These are phyloP conservation scores for Collybiopsis luxurians DNA, from an alignment of 768 basidiomycete genomes.

Conservation along the genomic window DNA sequence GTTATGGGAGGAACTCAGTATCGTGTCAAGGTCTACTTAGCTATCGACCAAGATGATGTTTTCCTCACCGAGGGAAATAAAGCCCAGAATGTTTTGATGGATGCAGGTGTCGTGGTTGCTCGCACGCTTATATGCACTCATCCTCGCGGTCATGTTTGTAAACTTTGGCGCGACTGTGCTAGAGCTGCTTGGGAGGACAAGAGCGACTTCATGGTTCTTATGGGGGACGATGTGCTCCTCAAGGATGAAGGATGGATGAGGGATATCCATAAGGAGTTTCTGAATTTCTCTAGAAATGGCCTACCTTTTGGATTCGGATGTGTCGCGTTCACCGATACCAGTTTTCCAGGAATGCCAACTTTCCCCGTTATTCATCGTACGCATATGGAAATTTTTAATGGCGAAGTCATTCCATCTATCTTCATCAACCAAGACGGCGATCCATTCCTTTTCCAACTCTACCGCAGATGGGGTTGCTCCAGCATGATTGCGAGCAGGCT, in stretches of 20 bases:
- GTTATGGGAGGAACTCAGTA: constrained; percentile 28
- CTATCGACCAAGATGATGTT: constrained; percentile 48
- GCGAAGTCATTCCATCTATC: constrained; percentile 44
- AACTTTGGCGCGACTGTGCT: constrained; percentile 53
- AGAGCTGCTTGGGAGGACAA: constrained; percentile 42
- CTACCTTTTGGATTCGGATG: constrained; percentile 51
- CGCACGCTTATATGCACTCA: constrained; percentile 32
- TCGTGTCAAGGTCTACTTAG: constrained; percentile 45
- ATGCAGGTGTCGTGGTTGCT: constrained; percentile 35
- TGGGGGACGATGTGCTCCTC: constrained; percentile 56
- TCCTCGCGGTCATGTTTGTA: constrained; percentile 47
- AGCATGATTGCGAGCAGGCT: constrained; percentile 41
- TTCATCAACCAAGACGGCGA: constrained; percentile 63
- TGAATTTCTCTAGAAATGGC: constrained; percentile 23
- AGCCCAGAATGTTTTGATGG: constrained; percentile 33
- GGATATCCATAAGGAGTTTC: constrained; percentile 36
- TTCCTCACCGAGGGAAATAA: constrained; percentile 29
- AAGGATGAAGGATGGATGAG: constrained; percentile 53
- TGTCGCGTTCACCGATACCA: constrained; percentile 52
- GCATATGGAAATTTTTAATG: constrained; percentile 54
- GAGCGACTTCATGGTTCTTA: constrained; percentile 49
- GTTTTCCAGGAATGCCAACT: constrained; percentile 61
- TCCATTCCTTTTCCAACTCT: constrained; percentile 57
- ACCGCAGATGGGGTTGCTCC: constrained; percentile 53
- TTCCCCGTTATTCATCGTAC: constrained; percentile 56